phyloP scores from a whole-genome alignment of 2,329 filamentous ascomycete species.

The Aspergillus sp. region DNA sequence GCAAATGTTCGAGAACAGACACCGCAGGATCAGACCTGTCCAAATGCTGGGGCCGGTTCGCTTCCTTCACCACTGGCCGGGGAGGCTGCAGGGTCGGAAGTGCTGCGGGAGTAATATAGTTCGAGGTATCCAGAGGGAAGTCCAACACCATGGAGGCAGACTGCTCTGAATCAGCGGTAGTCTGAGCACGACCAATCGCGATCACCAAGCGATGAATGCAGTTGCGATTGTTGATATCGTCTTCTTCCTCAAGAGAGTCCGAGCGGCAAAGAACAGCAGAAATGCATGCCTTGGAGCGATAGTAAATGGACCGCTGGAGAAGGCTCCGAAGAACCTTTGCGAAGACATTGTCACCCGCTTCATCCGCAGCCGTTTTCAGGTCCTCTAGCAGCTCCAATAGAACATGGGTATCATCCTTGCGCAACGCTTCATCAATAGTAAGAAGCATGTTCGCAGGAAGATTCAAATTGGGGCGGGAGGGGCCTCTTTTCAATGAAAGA shows the following conservation, averaged over 20 bases:
- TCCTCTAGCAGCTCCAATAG: constrained; percentile 56
- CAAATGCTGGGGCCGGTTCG: constrained; percentile 59
- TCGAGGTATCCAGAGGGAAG: constrained; percentile 57
- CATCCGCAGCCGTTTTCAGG: constrained; percentile 54
- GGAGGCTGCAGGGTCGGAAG: constrained; percentile 64
- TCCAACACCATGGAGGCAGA: constrained; percentile 53
- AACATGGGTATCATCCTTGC: constrained; percentile 42
- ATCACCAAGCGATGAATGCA: constrained; percentile 92
- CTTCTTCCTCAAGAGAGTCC: constrained; percentile 74
- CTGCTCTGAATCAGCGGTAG: constrained; percentile 54
- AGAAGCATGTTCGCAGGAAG: constrained; percentile 59
- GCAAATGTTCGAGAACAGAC: constrained; percentile 60
- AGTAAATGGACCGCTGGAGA: constrained; percentile 60
- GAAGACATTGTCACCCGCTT: constrained; percentile 65
- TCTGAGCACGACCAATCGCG: constrained; percentile 76
- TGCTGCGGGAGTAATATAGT: constrained; percentile 78
- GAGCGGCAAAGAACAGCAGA: constrained; percentile 68
- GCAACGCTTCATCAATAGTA: constrained; percentile 42
- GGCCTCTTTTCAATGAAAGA: constrained; percentile 72
- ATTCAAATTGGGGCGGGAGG: constrained; percentile 72
- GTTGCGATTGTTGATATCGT: constrained; percentile 92
- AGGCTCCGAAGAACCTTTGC: constrained; percentile 54
- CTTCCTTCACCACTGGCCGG: constrained; percentile 65
- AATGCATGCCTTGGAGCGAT: constrained; percentile 71
- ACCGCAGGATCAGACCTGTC: constrained; percentile 74